phyloP scores from a whole-genome alignment of 352 stramenopile genomes.

The Bremia lactucae region DNA sequence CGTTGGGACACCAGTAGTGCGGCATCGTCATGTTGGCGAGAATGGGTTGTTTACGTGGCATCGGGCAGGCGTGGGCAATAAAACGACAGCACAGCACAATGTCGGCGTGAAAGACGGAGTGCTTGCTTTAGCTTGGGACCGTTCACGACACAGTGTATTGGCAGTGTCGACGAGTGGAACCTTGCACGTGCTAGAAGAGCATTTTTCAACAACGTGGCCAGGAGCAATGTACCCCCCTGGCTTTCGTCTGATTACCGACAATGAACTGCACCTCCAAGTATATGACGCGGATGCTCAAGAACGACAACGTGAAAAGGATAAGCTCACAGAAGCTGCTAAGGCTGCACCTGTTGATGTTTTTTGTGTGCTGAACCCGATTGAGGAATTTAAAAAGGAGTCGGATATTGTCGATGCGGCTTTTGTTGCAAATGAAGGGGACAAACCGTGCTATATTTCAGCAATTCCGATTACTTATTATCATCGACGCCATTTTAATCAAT shows the following conservation, averaged over 20 bases:
- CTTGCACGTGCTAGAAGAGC: constrained; percentile 60
- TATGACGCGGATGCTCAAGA: constrained; percentile 26
- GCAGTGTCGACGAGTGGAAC: constrained; percentile 54
- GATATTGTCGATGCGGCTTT: background rate
- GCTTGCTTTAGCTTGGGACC: constrained; percentile 49
- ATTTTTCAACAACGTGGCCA: constrained; percentile 66
- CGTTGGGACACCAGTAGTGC: constrained; percentile 63
- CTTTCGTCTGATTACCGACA: constrained; percentile 73
- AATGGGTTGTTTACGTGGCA: constrained; percentile 77
- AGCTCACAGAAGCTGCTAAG: constrained; percentile 10
- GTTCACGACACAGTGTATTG: constrained; percentile 36
- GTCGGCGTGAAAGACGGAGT: constrained; percentile 66
- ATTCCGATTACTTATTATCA: constrained; percentile 52
- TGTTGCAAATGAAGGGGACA: constrained; percentile 11
- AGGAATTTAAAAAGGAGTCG: constrained; percentile 11
- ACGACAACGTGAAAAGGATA: constrained; percentile 21
- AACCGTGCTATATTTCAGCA: constrained; percentile 36
- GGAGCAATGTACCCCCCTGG: constrained; percentile 78
- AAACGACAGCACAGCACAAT: constrained; percentile 53
- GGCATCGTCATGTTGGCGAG: constrained; percentile 67
- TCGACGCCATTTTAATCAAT: constrained; percentile 34
- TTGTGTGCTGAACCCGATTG: constrained; percentile 3
- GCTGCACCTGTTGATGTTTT: constrained; percentile 38
- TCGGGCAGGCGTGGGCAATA: constrained; percentile 20
- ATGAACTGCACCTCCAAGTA: constrained; percentile 49